A percentile compares a stretch with the other conserved stretches of the same genome.
Conservation (phyloP, 805 yeast species). For the Wickerhamiella kazuoi region DNA sequence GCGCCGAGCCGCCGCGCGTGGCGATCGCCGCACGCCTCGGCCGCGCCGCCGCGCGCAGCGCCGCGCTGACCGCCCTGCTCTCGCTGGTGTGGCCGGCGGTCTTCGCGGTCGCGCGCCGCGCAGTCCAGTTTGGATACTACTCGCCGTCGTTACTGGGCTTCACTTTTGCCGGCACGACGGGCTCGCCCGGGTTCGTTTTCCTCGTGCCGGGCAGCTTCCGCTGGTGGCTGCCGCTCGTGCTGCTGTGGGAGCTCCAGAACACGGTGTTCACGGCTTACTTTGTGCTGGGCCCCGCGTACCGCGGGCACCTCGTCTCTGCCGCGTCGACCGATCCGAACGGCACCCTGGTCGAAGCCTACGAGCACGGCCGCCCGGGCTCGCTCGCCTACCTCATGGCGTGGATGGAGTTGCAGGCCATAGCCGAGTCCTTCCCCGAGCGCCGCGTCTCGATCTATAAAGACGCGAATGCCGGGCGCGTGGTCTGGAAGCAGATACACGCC, state of each 20-base stretch:
- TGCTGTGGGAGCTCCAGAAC: conserved; percentile 17
- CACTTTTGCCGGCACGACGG: conserved; percentile 2
- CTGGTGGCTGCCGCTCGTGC: conserved; percentile 9
- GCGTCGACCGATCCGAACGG: conserved; percentile 21
- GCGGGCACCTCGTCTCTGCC: conserved; percentile 16
- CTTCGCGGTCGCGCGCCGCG: conserved; percentile 1
- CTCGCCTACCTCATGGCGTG: conserved; percentile 22
- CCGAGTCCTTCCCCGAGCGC: conserved; percentile 17
- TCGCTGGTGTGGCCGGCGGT: conserved; percentile 3
- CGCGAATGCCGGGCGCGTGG: conserved; percentile 16
- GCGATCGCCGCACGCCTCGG: conserved; percentile 5
- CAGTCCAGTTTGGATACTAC: not conserved
- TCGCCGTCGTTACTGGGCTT: not conserved
- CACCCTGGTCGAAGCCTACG: conserved; percentile 23
- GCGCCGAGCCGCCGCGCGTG: conserved; percentile 10
- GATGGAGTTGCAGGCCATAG: conserved; percentile 21
- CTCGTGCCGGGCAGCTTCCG: not conserved
- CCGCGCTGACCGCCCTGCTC: not conserved
- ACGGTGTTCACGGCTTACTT: conserved; percentile 19
- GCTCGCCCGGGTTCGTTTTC: not conserved
- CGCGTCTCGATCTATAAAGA: conserved; percentile 22
- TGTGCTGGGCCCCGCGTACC: conserved; percentile 22
- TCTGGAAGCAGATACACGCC: conserved; percentile 17
- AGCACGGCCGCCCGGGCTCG: conserved; percentile 6
- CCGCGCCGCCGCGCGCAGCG: not conserved